A percentile compares a stretch with the other conserved stretches of the same genome.
These are phyloP conservation scores for Phaeoacremonium minimum DNA, from an alignment of 2,329 filamentous ascomycete species.

Conservation along the genomic window DNA sequence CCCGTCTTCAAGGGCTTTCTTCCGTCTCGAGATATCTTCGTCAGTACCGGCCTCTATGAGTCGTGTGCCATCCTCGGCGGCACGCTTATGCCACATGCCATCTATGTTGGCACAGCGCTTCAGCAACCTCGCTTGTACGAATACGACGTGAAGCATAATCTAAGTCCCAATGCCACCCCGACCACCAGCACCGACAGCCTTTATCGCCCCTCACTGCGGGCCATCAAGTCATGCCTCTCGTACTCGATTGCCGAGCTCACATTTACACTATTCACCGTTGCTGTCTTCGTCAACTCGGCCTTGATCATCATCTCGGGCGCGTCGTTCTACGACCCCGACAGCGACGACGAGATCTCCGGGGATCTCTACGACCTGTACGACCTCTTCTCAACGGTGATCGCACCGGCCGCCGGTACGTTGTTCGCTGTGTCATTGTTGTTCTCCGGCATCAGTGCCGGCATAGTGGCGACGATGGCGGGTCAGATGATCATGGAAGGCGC, in stretches of 20 bases:
- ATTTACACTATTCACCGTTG: conserved; percentile 71
- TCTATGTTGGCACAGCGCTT: conserved; percentile 62
- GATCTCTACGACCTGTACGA: conserved; percentile 62
- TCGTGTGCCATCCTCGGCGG: conserved; percentile 70
- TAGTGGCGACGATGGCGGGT: conserved; percentile 72
- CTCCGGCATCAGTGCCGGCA: conserved; percentile 63
- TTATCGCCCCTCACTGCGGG: conserved; percentile 64
- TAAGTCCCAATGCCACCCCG: conserved; percentile 13
- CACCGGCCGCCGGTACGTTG: conserved; percentile 64
- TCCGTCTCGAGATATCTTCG: conserved; percentile 51
- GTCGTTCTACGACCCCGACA: conserved; percentile 56
- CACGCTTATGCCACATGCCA: conserved; percentile 63
- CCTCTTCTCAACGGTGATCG: conserved; percentile 57
- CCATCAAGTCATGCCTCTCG: conserved; percentile 68
- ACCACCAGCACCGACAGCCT: conserved; percentile 22
- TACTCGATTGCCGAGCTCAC: conserved; percentile 68
- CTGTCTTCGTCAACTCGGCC: conserved; percentile 73
- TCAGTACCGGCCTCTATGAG: conserved; percentile 54
- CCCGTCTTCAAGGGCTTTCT: conserved; percentile 60
- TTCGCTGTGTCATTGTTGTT: conserved; percentile 67
- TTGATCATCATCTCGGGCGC: conserved; percentile 76
- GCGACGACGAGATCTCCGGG: conserved; percentile 56
- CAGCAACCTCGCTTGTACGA: conserved; percentile 59
- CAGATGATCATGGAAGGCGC: conserved; percentile 43
- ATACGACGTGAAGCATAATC: conserved; percentile 51